A percentile compares a stretch with the other conserved stretches of the same genome.
These are phyloP conservation scores for Sapria himalayana DNA, from an alignment of 345 rosid species.

Conservation along the genomic window DNA sequence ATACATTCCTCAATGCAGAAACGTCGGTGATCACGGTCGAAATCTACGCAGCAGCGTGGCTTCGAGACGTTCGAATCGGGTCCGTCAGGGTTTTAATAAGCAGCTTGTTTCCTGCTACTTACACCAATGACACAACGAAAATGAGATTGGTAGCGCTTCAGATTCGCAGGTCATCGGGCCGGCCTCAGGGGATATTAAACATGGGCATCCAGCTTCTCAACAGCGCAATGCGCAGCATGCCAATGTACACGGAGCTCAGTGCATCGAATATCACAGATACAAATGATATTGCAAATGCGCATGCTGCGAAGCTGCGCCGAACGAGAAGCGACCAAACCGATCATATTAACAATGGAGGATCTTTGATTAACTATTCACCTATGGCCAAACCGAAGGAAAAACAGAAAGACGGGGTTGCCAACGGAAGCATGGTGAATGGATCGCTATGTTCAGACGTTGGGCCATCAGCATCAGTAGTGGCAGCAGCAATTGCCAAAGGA, in stretches of 20 bases:
- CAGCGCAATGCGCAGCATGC: slow-evolving; percentile 64
- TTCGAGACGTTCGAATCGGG: slow-evolving; percentile 50
- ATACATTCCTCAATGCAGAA: slow-evolving; percentile 31
- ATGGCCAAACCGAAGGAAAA: slow-evolving; percentile 2
- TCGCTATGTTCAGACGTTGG: slow-evolving; percentile 42
- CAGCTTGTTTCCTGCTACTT: slow-evolving; percentile 19
- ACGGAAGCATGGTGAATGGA: slow-evolving; percentile 40
- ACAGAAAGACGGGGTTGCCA: slow-evolving; percentile 8
- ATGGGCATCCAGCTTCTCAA: slow-evolving; percentile 54
- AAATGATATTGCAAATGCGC: slow-evolving; percentile 9
- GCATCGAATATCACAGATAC: slow-evolving; percentile 4
- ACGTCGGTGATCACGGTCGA: slow-evolving; percentile 45
- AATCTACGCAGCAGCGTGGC: slow-evolving; percentile 78
- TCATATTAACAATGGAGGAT: slow-evolving; percentile 20
- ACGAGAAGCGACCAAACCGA: slow-evolving; percentile 51
- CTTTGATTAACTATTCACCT: slow-evolving; percentile 1
- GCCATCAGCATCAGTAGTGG: slow-evolving; percentile 89
- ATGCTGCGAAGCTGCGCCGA: slow-evolving; percentile 24
- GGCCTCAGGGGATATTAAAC: slow-evolving; percentile 72
- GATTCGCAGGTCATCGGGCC: slow-evolving; percentile 64
- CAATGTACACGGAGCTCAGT: slow-evolving; percentile 28
- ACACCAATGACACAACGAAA: slow-evolving; percentile 12
- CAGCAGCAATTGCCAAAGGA: slow-evolving; percentile 83
- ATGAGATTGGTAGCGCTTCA: slow-evolving; percentile 14
- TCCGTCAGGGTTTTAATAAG: slow-evolving; percentile 38